A percentile compares a stretch with the other conserved stretches of the same genome.
Conservation (phyloP, 768 basidiomycete species). For the Panaeolus cyanescens region DNA sequence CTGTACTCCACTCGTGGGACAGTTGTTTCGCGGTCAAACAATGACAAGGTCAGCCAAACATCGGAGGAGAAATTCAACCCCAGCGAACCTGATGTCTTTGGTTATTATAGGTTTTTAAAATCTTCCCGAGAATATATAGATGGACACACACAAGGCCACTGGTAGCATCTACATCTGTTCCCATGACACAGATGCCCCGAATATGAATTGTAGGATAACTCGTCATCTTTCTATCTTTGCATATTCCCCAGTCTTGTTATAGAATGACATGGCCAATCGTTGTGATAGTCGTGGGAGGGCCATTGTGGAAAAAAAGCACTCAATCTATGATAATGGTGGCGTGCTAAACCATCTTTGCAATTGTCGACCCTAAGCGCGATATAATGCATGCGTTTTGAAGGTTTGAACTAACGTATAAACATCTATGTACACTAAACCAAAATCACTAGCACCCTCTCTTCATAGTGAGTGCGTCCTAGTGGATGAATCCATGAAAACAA, state of each 20-base stretch:
- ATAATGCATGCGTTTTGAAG: too few relatives aligned
- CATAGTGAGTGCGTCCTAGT: too few relatives aligned
- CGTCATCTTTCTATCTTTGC: slow-evolving; percentile 1
- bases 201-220: too few relatives aligned
- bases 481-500: too few relatives aligned
- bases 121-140: too few relatives aligned
- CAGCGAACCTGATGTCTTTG: slow-evolving; percentile 25
- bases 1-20: not conserved
- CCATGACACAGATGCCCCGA: not conserved
- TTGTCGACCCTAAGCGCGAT: not conserved
- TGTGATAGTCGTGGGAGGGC: not conserved
- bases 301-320: not conserved
- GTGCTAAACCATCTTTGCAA: not conserved
- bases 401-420: too few relatives aligned
- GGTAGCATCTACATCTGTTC: not conserved
- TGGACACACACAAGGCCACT: not conserved
- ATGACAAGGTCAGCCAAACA: not conserved
- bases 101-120: too few relatives aligned
- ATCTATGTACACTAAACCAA: too few relatives aligned
- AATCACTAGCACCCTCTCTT: too few relatives aligned
- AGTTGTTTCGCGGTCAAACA: too few relatives aligned
- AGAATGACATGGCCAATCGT: not conserved
- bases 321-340: not conserved
- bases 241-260: not conserved
- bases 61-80: not conserved